Evolutionary conservation across 106 monocot genomes (phyloP).

Genomic region (Platanthera zijinensis): DNA sequence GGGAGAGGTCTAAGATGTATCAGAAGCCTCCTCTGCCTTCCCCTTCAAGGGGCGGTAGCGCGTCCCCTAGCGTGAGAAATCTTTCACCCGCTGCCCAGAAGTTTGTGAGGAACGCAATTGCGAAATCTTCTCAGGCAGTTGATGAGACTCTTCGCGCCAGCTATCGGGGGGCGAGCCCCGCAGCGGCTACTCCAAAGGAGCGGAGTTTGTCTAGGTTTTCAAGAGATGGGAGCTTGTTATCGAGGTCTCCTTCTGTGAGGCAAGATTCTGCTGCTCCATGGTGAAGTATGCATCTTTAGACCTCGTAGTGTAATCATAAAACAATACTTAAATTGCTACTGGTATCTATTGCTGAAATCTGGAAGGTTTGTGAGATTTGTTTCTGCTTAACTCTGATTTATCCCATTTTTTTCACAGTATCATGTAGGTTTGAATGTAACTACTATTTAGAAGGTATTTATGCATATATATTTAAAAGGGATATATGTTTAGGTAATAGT

Average conservation of each 20-base stretch:
- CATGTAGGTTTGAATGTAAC: not conserved
- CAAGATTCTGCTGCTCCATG: conserved; percentile 53
- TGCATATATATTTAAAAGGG: not conserved
- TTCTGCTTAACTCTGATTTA: not conserved
- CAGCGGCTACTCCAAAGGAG: conserved; percentile 43
- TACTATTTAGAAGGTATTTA: not conserved
- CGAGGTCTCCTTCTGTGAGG: conserved; percentile 63
- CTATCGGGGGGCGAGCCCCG: conserved; percentile 69
- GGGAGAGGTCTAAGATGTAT: conserved; percentile 61
- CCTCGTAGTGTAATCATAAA: not conserved
- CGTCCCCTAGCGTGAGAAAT: conserved; percentile 60
- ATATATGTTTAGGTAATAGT: not conserved
- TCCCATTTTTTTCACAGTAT: not conserved
- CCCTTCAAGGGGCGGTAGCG: conserved; percentile 66
- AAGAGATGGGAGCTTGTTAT: conserved; percentile 58
- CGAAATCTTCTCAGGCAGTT: conserved; percentile 62
- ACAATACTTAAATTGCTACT: not conserved
- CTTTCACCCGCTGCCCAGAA: conserved; percentile 94
- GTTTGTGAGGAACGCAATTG: conserved; percentile 87
- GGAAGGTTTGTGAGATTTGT: not conserved
- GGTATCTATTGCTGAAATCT: not conserved
- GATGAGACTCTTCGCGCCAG: conserved; percentile 95
- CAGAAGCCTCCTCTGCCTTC: conserved; percentile 87
- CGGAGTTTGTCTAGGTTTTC: conserved; percentile 59
- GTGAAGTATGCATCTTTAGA: conserved; percentile 25